These are phyloP conservation scores for Jatropha multifida DNA, from an alignment of 441 rosid species.

Conservation along the genomic window DNA sequence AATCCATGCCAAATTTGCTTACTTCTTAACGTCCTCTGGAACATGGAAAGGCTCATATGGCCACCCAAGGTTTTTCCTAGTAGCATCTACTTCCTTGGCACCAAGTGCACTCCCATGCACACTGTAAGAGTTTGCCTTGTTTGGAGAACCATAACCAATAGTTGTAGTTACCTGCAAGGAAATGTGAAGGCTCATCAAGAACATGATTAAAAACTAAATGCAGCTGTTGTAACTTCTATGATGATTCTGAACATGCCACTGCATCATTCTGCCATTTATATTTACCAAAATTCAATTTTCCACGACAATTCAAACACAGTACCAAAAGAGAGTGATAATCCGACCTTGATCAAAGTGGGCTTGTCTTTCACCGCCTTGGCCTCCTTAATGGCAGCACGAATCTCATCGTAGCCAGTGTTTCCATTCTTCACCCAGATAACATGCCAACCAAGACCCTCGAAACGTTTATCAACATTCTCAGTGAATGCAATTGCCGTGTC, in stretches of 20 bases:
- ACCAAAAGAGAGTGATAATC: constrained; percentile 16
- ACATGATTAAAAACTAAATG: neutral
- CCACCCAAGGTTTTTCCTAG: constrained; percentile 88
- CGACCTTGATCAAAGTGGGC: constrained; percentile 89
- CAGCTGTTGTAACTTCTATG: neutral
- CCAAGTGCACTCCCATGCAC: constrained; percentile 90
- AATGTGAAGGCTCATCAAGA: constrained; percentile 14
- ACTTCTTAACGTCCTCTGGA: constrained; percentile 82
- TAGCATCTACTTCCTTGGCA: constrained; percentile 91
- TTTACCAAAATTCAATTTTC: neutral
- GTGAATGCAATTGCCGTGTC: constrained; percentile 91
- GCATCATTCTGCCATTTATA: neutral
- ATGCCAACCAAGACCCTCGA: constrained; percentile 96
- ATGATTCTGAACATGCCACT: neutral
- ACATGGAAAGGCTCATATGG: constrained; percentile 79
- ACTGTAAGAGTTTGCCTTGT: constrained; percentile 77
- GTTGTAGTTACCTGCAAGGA: constrained; percentile 73
- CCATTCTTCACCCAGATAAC: constrained; percentile 98
- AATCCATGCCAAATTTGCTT: constrained; percentile 15
- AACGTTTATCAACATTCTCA: constrained; percentile 72
- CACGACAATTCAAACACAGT: neutral
- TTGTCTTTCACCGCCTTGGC: constrained; percentile 89
- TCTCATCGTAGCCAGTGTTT: constrained; percentile 87
- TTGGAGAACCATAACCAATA: constrained; percentile 88
- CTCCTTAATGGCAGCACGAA: constrained; percentile 92